Base-by-base conservation (phyloP, 1,139 yeast species). In the Blastobotrys elegans region DNA sequence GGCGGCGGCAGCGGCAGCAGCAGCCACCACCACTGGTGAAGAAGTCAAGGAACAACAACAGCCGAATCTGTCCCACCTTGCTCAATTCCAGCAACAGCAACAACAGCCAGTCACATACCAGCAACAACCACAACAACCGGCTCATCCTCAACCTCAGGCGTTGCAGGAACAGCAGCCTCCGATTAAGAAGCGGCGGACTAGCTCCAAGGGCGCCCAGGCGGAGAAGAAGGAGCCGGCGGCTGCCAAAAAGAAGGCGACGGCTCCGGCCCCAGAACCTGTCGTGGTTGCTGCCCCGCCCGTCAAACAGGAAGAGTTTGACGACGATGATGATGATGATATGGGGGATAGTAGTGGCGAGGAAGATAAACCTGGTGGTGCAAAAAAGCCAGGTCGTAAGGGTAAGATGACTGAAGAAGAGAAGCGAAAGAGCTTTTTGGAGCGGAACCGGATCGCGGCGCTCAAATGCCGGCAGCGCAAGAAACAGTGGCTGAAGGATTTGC, bases 391-490 rank as follows among this genome's bases (percentile, higher is more conserved):
- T 47, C 22, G 68, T 61, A 45, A 65, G 59, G 48, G 48, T 22
- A 57, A 55, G 30, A 52, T 63, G 52, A 63, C 74, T 0, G 84
- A 79, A 40, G 87, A 77, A 43, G 92, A 84, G 41, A 88, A 85
- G 62, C 77, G 97, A 29, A 80, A 81, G 63, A 82, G 76, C 56
- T 92, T 92, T 58, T 69, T 92, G 56, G 98, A 92, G 64, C 74
- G 97, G 53, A 92, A 92, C 65, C 75, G 98, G 52, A 80, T 92
- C 13, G 99, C 99, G 0, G 98, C 98, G 0, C 81, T 94, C 34
- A 90, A 89, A 66, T 94, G 97, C 70, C 79, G 99, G 50, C 95
- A 87, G 66, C 78, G 97, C 47, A 94, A 92, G 74, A 92, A 94
- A 69, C 90, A 87, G 63, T 84, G 86, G 73, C 77, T 88, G 38